These are phyloP conservation scores for Chenopodium formosanum DNA, from an alignment of 148 eudicot genomes.

Conservation along the genomic window DNA sequence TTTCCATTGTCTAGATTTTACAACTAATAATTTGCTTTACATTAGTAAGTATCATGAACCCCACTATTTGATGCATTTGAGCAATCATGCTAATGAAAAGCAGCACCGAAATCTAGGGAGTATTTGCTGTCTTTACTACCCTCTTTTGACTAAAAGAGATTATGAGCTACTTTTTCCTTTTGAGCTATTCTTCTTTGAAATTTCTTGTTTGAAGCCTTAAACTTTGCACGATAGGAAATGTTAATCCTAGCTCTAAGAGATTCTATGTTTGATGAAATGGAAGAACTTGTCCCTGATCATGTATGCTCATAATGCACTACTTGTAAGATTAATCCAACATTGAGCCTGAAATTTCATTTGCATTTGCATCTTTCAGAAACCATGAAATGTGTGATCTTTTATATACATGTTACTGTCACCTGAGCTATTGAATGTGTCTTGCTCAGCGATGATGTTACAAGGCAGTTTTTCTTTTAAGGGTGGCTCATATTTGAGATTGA, in stretches of 20 bases:
- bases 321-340: neutral
- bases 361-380: neutral
- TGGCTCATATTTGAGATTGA: neutral
- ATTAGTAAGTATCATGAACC: conserved; percentile 6
- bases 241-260: neutral
- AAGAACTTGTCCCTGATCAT: neutral
- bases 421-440: neutral
- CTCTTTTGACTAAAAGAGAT: neutral
- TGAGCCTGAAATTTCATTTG: neutral
- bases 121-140: conserved; percentile 1
- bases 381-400: neutral
- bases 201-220: conserved; percentile 2
- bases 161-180: conserved; percentile 1
- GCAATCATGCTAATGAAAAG: conserved; percentile 12
- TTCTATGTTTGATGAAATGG: neutral
- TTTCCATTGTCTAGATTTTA: neutral
- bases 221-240: neutral
- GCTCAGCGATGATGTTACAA: neutral
- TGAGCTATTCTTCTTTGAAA: neutral
- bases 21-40: neutral
- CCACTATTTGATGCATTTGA: conserved; percentile 7
- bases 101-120: conserved; percentile 15
- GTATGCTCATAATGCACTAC: neutral
- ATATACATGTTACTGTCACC: no score
- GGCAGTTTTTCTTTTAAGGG: no score